phyloP scores from a whole-genome alignment of 352 stramenopile species.

The Globisporangium camurandrum region DNA sequence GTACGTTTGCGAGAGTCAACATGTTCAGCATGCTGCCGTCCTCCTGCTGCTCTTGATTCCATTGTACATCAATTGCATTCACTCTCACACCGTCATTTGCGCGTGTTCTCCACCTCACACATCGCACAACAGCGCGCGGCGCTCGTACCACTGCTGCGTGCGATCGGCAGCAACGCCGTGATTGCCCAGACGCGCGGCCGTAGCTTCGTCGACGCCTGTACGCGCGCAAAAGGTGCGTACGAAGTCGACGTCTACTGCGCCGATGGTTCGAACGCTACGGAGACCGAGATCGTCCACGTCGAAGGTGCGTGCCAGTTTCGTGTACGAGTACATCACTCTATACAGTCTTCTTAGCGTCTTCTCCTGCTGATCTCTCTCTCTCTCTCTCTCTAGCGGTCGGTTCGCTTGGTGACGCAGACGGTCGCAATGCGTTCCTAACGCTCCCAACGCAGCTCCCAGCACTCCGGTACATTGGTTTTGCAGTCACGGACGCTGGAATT shows the following conservation, averaged over 20 bases:
- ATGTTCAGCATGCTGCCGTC: too few relatives aligned
- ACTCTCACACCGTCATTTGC: too few relatives aligned
- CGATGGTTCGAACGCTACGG: slow-evolving; percentile 17
- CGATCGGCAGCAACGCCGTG: slow-evolving; percentile 17
- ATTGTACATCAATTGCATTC: neutral
- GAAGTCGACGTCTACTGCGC: slow-evolving; percentile 27
- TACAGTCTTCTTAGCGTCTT: too few relatives aligned
- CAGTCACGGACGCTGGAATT: slow-evolving; percentile 37
- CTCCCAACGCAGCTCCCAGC: slow-evolving; percentile 18
- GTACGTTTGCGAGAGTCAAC: slow-evolving; percentile 21
- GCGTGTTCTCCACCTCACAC: neutral
- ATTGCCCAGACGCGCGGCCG: slow-evolving; percentile 26
- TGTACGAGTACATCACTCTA: too few relatives aligned
- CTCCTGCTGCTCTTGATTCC: too few relatives aligned
- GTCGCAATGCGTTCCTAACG: slow-evolving; percentile 19
- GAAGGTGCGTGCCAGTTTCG: slow-evolving; percentile 7
- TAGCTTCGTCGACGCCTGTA: slow-evolving; percentile 22
- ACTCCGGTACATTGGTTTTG: slow-evolving; percentile 32
- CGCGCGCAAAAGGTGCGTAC: slow-evolving; percentile 12
- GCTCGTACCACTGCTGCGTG: slow-evolving; percentile 22
- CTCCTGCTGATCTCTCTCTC: too few relatives aligned
- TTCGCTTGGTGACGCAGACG: slow-evolving; percentile 16
- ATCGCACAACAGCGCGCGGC: slow-evolving; percentile 17
- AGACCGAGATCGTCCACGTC: slow-evolving; percentile 5
- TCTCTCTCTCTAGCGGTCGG: slow-evolving; percentile 12